Evolutionary conservation across 371 early-diverging fungal species (phyloP).

Genomic region (Mycotypha africana): DNA sequence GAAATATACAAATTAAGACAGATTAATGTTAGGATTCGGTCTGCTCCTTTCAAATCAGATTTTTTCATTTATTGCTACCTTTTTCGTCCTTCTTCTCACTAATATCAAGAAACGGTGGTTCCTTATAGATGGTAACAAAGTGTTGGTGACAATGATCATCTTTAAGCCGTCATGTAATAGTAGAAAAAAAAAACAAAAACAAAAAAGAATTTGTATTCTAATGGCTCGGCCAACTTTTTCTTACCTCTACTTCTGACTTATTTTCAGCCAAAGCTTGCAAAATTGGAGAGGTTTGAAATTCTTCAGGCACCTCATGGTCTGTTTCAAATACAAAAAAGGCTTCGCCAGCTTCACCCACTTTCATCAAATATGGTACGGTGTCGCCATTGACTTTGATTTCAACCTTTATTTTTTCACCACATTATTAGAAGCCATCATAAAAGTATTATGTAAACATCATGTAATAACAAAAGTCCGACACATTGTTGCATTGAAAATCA

Average conservation of each 20-base stretch:
- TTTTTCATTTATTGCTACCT: not conserved
- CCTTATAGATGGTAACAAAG: too few species aligned
- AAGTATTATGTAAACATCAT: too few species aligned
- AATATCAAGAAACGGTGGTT: constrained; percentile 40
- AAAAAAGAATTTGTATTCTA: too few species aligned
- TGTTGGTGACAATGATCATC: too few species aligned
- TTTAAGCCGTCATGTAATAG: too few species aligned
- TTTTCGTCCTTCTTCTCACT: constrained; percentile 18
- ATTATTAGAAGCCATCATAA: too few species aligned
- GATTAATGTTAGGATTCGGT: too few species aligned
- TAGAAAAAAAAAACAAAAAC: too few species aligned
- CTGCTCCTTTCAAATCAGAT: too few species aligned
- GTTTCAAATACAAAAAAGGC: constrained; percentile 96
- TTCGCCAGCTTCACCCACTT: constrained; percentile 97
- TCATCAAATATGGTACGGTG: constrained; percentile 80
- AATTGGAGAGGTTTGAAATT: constrained; percentile 88
- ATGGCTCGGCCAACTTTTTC: too few species aligned
- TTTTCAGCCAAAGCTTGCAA: constrained; percentile 53
- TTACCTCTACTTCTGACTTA: constrained; percentile 16
- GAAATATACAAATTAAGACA: too few species aligned
- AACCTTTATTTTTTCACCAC: constrained; percentile 3
- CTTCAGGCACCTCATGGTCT: constrained; percentile 77
- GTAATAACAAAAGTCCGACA: not conserved
- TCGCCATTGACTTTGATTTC: constrained; percentile 85
- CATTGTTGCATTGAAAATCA: too few species aligned